A percentile compares a stretch with the other conserved stretches of the same genome.
These are phyloP conservation scores for Xerocomellus intermedius DNA, from an alignment of 768 basidiomycete genomes.

Conservation along the genomic window DNA sequence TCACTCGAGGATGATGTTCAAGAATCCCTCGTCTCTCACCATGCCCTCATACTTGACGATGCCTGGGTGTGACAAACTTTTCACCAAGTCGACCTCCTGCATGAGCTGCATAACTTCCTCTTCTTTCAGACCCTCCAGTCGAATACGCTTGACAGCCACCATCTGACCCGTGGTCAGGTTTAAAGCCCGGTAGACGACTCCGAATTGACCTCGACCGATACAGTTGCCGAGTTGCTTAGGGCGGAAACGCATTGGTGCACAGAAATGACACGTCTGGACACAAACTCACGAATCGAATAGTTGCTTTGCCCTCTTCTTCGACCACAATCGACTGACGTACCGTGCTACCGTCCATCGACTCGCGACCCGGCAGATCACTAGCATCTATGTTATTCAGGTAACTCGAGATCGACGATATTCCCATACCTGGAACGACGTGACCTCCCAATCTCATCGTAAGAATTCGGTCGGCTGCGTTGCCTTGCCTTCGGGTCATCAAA, in stretches of 20 bases:
- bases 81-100: conserved; percentile 92
- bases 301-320: conserved; percentile 75
- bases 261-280: background rate
- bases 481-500: conserved; percentile 55
- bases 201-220: conserved; percentile 96
- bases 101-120: conserved; percentile 88
- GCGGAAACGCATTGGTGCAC: conserved; percentile 8
- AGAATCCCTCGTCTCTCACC: conserved; percentile 81
- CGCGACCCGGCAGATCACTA: conserved; percentile 63
- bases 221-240: conserved; percentile 94
- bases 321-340: conserved; percentile 71
- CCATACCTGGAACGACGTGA: conserved; percentile 63
- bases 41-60: conserved; percentile 99
- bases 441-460: conserved; percentile 66
- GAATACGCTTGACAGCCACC: conserved; percentile 98
- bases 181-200: conserved; percentile 91
- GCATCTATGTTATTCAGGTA: conserved; percentile 50
- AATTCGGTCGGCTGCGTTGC: conserved; percentile 58
- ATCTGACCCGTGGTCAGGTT: conserved; percentile 94
- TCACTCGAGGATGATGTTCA: conserved; percentile 94
- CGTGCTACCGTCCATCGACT: conserved; percentile 62
- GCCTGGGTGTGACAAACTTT: conserved; percentile 87
- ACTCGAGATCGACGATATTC: conserved; percentile 68
- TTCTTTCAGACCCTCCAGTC: conserved; percentile 86
- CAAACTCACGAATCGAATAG: conserved; percentile 76